These are phyloP conservation scores for Penicillium aurantiogriseum DNA, from an alignment of 2,329 filamentous ascomycete species.

Conservation along the genomic window DNA sequence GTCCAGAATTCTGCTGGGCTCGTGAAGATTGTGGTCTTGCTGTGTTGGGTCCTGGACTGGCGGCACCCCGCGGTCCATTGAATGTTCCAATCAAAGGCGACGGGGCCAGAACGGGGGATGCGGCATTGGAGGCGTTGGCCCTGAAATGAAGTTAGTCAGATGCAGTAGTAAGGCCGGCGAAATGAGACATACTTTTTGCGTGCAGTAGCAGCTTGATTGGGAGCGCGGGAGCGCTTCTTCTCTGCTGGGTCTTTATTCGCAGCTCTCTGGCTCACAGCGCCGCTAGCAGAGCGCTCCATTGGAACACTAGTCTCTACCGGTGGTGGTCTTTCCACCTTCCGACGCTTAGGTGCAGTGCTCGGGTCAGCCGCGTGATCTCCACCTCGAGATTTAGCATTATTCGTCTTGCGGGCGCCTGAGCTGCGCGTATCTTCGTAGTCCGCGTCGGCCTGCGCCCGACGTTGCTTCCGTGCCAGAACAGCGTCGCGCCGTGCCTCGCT, in stretches of 20 bases:
- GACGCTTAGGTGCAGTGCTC: slow-evolving; percentile 59
- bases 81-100: slow-evolving; percentile 72
- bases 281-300: slow-evolving; percentile 44
- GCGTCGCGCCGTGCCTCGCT: slow-evolving; percentile 84
- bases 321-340: slow-evolving; percentile 71
- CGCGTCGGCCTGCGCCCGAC: slow-evolving; percentile 70
- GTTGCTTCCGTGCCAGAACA: slow-evolving; percentile 71
- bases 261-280: slow-evolving; percentile 35
- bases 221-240: slow-evolving; percentile 72
- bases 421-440: slow-evolving; percentile 69
- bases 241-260: slow-evolving; percentile 61
- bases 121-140: slow-evolving; percentile 51
- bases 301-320: slow-evolving; percentile 33
- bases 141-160: slow-evolving; percentile 36
- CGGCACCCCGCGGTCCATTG: slow-evolving; percentile 55
- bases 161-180: not conserved
- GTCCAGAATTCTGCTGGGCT: slow-evolving; percentile 71
- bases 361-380: slow-evolving; percentile 28
- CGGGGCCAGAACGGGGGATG: slow-evolving; percentile 70
- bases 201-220: slow-evolving; percentile 59
- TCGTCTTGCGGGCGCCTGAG: slow-evolving; percentile 54
- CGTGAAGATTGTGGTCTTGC: slow-evolving; percentile 67
- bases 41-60: slow-evolving; percentile 61
- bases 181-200: slow-evolving; percentile 70
- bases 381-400: slow-evolving; percentile 51